These are phyloP conservation scores for Excoecaria cochinchinensis DNA, from an alignment of 345 rosid species.

Conservation along the genomic window DNA sequence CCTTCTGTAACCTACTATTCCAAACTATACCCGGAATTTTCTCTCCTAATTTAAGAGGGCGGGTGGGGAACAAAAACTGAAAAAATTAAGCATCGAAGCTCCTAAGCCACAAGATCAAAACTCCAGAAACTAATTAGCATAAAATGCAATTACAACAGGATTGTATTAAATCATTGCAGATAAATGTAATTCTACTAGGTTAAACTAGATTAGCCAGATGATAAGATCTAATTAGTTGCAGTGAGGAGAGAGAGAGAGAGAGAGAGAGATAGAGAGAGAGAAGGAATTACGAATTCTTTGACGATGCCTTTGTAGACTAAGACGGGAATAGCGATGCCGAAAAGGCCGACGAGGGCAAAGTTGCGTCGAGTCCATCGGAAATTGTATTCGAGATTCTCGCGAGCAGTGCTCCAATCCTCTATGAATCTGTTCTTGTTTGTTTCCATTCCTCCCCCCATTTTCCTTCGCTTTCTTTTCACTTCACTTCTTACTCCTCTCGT, in stretches of 20 bases:
- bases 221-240: neutral
- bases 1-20: neutral
- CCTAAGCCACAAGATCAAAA: neutral
- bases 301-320: constrained; percentile 88
- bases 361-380: constrained; percentile 97
- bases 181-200: neutral
- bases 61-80: neutral
- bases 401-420: constrained; percentile 80
- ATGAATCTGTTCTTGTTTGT: constrained; percentile 85
- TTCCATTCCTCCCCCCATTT: constrained; percentile 97
- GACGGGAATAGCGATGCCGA: constrained; percentile 84
- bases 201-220: neutral
- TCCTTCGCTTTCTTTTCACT: neutral
- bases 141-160: neutral
- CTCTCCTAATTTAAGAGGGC: neutral
- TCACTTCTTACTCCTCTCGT: neutral
- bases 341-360: constrained; percentile 77
- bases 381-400: constrained; percentile 91
- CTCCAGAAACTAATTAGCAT: neutral
- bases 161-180: neutral
- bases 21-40: neutral
- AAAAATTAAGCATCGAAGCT: neutral
- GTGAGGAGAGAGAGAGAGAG: neutral
- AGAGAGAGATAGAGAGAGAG: neutral
- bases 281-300: constrained; percentile 57